Evolutionary conservation across 371 early-diverging fungal genomes (phyloP), one percentile per base, ranked within the genome.

Genomic region (Parasitella parasitica): DNA sequence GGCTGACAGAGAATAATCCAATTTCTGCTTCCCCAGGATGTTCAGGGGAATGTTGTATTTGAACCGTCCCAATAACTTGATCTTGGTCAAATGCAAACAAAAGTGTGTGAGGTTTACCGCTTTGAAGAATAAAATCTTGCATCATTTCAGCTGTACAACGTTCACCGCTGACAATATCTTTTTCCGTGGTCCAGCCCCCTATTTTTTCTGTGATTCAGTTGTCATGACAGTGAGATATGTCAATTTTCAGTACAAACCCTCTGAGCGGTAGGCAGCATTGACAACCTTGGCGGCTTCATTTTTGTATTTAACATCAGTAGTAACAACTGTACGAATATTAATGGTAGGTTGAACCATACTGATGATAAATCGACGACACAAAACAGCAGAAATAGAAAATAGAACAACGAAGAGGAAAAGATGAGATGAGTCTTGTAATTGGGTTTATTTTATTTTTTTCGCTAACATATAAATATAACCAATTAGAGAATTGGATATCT

Each of bases 1-100:
- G 86, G 12, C 76, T 64, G 11, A 86, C 84, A 28, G 82, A 74
- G 39, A 86, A 77, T 13, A 84, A 66, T 2, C 84, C 82, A 12
- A 83, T 50, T 55, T 75, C 75, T n/a, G 72, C 73, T 18, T 69
- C 69, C 1, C 28, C 38, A 11, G 56, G 36, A 4, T 55, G 36
- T 13, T 54, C 59, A 6, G 59, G 57, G 0, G 37, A 18, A 15
- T 61, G 60, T 57, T 77, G 75, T 9, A 80, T 60, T 49, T 73
- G 77, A 20, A 80, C 54, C 4, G 81, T 80, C 12, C 76, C 81
- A 11, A 80, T 69, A 1, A 80, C 64, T 9, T 36, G 50, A 34
- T 55, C 62, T 51, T 59, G 37, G 26, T 74, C 66, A 43, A 73
- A 54, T 1, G 76, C 76, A 53, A 68, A 65, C 9, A 76, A 41